Conservation (phyloP, 495 filamentous ascomycete species). For the Margaritispora aquatica region DNA sequence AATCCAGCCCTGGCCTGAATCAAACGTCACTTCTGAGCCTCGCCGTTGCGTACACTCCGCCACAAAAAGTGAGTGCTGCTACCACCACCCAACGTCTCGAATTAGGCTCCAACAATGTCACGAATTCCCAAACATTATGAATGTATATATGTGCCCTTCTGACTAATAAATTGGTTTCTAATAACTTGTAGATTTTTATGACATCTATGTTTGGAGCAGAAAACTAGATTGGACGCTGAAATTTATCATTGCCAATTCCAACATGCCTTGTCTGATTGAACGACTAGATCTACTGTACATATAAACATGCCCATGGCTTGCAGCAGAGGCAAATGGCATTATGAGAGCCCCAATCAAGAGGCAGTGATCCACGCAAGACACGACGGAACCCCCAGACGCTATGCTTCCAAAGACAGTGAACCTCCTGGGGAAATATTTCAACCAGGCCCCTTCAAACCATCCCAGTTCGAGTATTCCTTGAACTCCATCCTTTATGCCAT, state of each 20-base stretch:
- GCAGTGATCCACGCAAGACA: background rate
- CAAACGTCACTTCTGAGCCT: background rate
- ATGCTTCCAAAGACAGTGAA: constrained; percentile 21
- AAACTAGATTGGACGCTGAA: background rate
- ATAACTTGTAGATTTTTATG: background rate
- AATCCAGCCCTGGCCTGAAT: background rate
- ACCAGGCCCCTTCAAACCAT: constrained; percentile 14
- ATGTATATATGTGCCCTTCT: too few species aligned
- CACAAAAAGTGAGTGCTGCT: background rate
- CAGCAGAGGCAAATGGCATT: constrained; percentile 13
- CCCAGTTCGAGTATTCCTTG: constrained; percentile 14
- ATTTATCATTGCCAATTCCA: constrained; percentile 4
- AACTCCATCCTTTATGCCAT: constrained; percentile 26
- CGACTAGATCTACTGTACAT: constrained; percentile 12
- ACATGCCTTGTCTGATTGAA: background rate
- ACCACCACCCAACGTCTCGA: background rate
- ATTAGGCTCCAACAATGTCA: background rate
- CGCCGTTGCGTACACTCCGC: background rate
- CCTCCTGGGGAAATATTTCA: constrained; percentile 8
- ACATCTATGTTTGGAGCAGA: background rate
- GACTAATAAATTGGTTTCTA: too few species aligned
- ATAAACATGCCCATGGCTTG: constrained; percentile 7
- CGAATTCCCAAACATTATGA: too few species aligned
- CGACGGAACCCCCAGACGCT: constrained; percentile 17
- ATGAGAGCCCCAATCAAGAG: constrained; percentile 5